phyloP scores from a whole-genome alignment of 345 rosid species.

The Populus nigra region DNA sequence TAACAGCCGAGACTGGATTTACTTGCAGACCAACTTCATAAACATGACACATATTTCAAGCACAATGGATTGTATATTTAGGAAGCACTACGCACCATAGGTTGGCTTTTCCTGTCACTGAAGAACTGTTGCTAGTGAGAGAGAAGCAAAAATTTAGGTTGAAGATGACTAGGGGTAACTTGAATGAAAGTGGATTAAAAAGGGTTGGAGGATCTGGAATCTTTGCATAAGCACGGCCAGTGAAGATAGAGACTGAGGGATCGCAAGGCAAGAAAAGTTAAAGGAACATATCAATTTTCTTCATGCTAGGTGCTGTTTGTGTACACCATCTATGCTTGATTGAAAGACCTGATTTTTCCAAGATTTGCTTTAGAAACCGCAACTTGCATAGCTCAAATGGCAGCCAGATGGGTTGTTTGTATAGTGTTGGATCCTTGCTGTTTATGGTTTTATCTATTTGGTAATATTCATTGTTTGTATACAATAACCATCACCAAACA shows the following conservation, averaged over 20 bases:
- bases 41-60: no score
- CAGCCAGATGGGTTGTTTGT: neutral
- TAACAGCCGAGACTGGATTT: neutral
- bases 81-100: neutral
- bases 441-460: neutral
- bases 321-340: neutral
- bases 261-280: neutral
- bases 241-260: neutral
- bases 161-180: neutral
- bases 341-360: neutral
- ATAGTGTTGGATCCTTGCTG: neutral
- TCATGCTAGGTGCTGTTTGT: neutral
- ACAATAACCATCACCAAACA: neutral
- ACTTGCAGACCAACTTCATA: neutral
- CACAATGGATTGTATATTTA: no score
- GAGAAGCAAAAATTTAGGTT: neutral
- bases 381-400: neutral
- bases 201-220: neutral
- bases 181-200: neutral
- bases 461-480: neutral
- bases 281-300: neutral
- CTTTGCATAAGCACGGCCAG: neutral
- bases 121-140: neutral
- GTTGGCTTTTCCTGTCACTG: neutral
- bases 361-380: neutral